Conservation (phyloP, 2,329 filamentous ascomycete species). For the Samsoniella hepiali region DNA sequence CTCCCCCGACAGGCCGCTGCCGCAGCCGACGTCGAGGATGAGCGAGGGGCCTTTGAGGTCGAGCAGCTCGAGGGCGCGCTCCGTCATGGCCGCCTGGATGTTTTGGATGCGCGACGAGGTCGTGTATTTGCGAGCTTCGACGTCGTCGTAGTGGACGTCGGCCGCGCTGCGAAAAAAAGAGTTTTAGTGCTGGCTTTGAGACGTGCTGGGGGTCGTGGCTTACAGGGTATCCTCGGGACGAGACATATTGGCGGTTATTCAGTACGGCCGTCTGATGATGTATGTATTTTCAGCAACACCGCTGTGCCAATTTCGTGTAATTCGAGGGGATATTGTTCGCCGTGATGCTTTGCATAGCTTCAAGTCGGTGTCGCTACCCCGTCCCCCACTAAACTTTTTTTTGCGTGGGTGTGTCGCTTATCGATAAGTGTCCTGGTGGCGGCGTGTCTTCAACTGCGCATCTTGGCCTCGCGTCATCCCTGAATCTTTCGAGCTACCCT, state of each 20-base stretch:
- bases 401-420: conserved; percentile 8
- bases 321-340: neutral
- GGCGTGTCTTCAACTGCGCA: conserved; percentile 4
- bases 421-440: conserved; percentile 14
- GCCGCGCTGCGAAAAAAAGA: conserved; percentile 61
- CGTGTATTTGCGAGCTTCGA: conserved; percentile 95
- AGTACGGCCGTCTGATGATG: neutral
- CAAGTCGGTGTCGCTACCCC: conserved; percentile 8
- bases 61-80: conserved; percentile 88
- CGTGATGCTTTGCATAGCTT: neutral
- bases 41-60: conserved; percentile 74
- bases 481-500: conserved; percentile 4
- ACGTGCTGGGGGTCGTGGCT: conserved; percentile 28
- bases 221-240: conserved; percentile 94
- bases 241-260: conserved; percentile 65
- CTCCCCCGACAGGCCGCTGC: conserved; percentile 89
- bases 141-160: conserved; percentile 96
- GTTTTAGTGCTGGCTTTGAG: conserved; percentile 19
- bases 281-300: too few relatives aligned
- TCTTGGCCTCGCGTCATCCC: conserved; percentile 7
- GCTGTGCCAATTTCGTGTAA: neutral
- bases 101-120: conserved; percentile 92
- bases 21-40: conserved; percentile 95
- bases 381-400: conserved; percentile 14
- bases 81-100: conserved; percentile 92